These are phyloP conservation scores for Suillus discolor DNA, from an alignment of 768 basidiomycete species.

Conservation along the genomic window DNA sequence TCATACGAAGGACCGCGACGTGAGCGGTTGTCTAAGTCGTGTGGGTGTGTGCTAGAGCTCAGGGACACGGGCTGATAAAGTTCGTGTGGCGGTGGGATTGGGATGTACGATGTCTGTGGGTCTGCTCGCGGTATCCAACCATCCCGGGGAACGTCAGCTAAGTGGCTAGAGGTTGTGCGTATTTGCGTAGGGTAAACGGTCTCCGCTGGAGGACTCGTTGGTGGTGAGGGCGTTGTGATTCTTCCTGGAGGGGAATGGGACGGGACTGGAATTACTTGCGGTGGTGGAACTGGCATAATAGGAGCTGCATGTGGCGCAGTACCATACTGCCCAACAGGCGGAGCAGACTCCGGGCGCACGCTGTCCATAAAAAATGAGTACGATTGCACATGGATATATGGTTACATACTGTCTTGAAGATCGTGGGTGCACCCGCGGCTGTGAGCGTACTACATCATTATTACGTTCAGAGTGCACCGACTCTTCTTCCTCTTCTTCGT, in stretches of 20 bases:
- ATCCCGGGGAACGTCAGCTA: conserved; percentile 20
- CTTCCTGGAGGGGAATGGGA: conserved; percentile 14
- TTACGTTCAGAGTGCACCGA: conserved; percentile 20
- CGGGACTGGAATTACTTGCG: conserved; percentile 13
- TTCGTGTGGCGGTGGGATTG: conserved; percentile 25
- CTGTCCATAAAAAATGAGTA: conserved; percentile 16
- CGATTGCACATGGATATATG: conserved; percentile 3
- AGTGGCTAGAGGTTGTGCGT: conserved; percentile 22
- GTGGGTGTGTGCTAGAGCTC: conserved; percentile 18
- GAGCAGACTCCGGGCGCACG: conserved; percentile 28
- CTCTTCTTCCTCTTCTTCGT: conserved; percentile 20
- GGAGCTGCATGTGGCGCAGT: conserved; percentile 14
- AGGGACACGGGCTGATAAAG: conserved; percentile 17
- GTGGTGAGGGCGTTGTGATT: conserved; percentile 14
- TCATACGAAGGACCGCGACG: neutral
- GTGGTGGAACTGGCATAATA: conserved; percentile 27
- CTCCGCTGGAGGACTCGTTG: conserved; percentile 16
- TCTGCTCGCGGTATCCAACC: conserved; percentile 33
- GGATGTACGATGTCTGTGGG: conserved; percentile 26
- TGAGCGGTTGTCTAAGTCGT: conserved; percentile 18
- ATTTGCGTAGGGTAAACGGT: conserved; percentile 32
- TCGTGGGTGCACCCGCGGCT: conserved; percentile 16
- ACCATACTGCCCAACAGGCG: conserved; percentile 27
- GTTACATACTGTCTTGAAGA: conserved; percentile 13
- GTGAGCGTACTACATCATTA: conserved; percentile 19